A percentile compares a stretch with the other conserved stretches of the same genome.
Conservation (phyloP, 805 yeast genomes). For the Saturnispora bothae region DNA sequence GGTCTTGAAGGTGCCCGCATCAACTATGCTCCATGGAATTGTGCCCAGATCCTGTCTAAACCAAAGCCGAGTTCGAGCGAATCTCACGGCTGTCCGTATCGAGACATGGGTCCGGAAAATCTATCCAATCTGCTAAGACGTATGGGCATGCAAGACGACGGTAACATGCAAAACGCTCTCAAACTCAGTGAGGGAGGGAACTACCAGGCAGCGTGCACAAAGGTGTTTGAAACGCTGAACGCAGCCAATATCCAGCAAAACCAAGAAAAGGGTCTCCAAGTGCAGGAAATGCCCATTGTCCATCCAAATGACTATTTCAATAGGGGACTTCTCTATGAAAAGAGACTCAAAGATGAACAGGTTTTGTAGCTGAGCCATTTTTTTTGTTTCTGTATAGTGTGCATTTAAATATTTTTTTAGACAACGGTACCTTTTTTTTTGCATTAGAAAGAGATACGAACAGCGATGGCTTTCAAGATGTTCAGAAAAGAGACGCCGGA, state of each 20-base stretch:
- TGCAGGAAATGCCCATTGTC: slow-evolving; percentile 52
- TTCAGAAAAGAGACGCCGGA: slow-evolving; percentile 9
- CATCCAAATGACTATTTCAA: slow-evolving; percentile 89
- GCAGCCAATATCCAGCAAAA: slow-evolving; percentile 30
- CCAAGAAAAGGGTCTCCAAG: slow-evolving; percentile 29
- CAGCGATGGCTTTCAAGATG: slow-evolving; percentile 5
- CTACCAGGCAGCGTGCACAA: slow-evolving; percentile 80
- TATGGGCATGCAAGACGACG: slow-evolving; percentile 56
- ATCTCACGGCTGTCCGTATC: slow-evolving; percentile 88
- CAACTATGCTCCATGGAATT: slow-evolving; percentile 79
- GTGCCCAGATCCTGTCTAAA: slow-evolving; percentile 62
- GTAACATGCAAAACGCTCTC: slow-evolving; percentile 41
- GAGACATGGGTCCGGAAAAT: slow-evolving; percentile 60
- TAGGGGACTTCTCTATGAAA: slow-evolving; percentile 52
- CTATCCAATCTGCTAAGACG: slow-evolving; percentile 44
- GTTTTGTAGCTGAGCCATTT: not conserved
- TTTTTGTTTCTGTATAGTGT: not conserved
- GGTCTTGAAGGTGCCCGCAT: slow-evolving; percentile 87
- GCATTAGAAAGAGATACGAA: too few relatives aligned
- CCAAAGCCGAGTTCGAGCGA: slow-evolving; percentile 62
- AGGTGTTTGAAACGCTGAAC: slow-evolving; percentile 72
- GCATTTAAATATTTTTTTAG: not conserved
- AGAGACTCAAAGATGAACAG: slow-evolving; percentile 13
- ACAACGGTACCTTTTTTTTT: not conserved
- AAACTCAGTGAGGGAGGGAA: slow-evolving; percentile 62